These are phyloP conservation scores for Spiromastix sp. DNA, from an alignment of 2,329 filamentous ascomycete genomes.

Conservation along the genomic window DNA sequence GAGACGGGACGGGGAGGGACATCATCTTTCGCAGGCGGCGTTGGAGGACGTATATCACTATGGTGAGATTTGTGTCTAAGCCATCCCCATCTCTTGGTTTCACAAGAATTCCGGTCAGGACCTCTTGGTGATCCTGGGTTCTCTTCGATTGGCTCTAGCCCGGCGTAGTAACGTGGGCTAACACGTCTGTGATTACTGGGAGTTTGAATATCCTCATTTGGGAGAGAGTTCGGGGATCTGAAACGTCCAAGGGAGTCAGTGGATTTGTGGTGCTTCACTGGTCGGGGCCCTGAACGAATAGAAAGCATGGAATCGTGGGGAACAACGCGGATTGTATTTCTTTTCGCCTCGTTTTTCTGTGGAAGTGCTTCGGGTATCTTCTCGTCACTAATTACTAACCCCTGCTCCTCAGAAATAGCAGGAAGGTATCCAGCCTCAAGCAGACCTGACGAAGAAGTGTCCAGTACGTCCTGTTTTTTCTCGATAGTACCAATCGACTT, in stretches of 20 bases:
- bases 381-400: neutral
- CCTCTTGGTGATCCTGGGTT: constrained; percentile 24
- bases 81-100: constrained; percentile 38
- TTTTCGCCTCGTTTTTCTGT: constrained; percentile 16
- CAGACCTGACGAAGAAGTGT: neutral
- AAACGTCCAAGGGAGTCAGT: constrained; percentile 6
- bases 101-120: constrained; percentile 13
- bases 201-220: too few relatives aligned
- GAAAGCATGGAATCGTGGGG: constrained; percentile 40
- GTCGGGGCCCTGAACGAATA: too few relatives aligned
- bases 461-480: constrained; percentile 22
- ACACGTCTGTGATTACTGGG: constrained; percentile 1
- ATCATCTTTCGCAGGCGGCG: constrained; percentile 15
- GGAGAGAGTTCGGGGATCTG: too few relatives aligned
- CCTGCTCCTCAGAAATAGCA: constrained; percentile 9
- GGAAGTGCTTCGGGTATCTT: constrained; percentile 13
- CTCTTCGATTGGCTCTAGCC: constrained; percentile 36
- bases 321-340: constrained; percentile 48
- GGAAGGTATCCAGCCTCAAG: constrained; percentile 14
- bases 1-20: constrained; percentile 13
- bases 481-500: constrained; percentile 16
- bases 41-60: constrained; percentile 15
- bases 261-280: constrained; percentile 6
- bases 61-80: constrained; percentile 26
- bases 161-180: constrained; percentile 16